A percentile compares a stretch with the other conserved stretches of the same genome.
Conservation (phyloP, 108 stramenopile genomes). For the Schizochytrium sp. region DNA sequence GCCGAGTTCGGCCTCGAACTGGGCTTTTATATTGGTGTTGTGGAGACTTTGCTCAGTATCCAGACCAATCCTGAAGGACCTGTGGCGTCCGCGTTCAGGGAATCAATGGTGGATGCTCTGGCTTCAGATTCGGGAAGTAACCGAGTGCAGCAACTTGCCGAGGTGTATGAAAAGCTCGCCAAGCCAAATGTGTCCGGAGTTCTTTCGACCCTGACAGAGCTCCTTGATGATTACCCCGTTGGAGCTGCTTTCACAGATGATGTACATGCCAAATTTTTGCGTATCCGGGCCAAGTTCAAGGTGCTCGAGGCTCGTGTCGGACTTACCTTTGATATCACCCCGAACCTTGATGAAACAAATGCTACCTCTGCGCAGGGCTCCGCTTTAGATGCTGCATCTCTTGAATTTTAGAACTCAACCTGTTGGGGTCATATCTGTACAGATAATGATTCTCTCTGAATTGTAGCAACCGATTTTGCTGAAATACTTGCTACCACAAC, state of each 20-base stretch:
- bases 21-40: conserved; percentile 31
- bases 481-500: no score
- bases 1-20: conserved; percentile 30
- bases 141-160: not conserved
- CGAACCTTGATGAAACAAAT: not conserved
- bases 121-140: not conserved
- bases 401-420: not conserved
- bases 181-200: not conserved
- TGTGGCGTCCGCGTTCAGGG: not conserved
- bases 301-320: conserved; percentile 41
- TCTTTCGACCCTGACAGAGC: not conserved
- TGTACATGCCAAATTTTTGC: conserved; percentile 24
- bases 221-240: not conserved
- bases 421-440: no score
- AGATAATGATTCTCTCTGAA: no score
- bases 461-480: no score
- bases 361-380: not conserved
- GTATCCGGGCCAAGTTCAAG: conserved; percentile 50
- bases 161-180: not conserved
- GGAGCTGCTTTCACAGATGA: conserved; percentile 28
- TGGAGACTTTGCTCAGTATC: not conserved
- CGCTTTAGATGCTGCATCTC: not conserved
- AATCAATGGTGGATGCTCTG: not conserved
- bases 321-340: conserved; percentile 13
- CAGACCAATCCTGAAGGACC: not conserved